Evolutionary conservation across 345 rosid species (phyloP).

Genomic region (Aquilaria sinensis): DNA sequence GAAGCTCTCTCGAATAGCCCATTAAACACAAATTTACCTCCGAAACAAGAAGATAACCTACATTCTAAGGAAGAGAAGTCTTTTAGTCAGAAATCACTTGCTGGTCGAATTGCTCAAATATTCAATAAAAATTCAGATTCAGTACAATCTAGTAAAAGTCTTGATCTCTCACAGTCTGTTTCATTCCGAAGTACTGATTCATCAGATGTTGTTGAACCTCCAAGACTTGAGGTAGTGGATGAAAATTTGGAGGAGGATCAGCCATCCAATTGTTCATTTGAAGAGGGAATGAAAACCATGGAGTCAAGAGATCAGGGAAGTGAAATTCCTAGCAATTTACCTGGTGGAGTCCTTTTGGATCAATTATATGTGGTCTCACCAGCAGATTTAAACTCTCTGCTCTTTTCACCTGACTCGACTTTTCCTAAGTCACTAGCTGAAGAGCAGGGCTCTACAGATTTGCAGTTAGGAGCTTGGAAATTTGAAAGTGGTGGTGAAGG

Average conservation of each 20-base stretch:
- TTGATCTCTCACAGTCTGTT: neutral
- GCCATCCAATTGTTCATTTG: constrained; percentile 48
- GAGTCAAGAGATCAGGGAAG: constrained; percentile 57
- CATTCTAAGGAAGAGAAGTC: constrained; percentile 47
- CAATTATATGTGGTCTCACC: constrained; percentile 57
- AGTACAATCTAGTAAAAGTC: constrained; percentile 11
- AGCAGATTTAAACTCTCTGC: constrained; percentile 51
- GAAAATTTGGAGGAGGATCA: constrained; percentile 40
- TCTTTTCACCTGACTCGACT: constrained; percentile 74
- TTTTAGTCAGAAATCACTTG: constrained; percentile 45
- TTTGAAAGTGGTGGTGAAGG: constrained; percentile 52
- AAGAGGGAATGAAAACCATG: constrained; percentile 51
- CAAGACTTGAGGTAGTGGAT: constrained; percentile 31
- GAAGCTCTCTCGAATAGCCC: constrained; percentile 40
- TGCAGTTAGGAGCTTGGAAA: constrained; percentile 69
- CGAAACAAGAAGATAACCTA: constrained; percentile 44
- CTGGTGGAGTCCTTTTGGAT: constrained; percentile 85
- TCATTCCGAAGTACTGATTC: constrained; percentile 32
- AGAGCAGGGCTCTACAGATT: constrained; percentile 70
- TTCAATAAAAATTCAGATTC: constrained; percentile 59
- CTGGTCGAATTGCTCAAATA: constrained; percentile 71
- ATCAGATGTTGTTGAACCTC: constrained; percentile 41
- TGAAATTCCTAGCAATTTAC: constrained; percentile 64
- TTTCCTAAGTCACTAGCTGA: constrained; percentile 53
- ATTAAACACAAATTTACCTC: constrained; percentile 35